phyloP scores from a whole-genome alignment of 495 filamentous ascomycete genomes.

The Ramalina intermedia region DNA sequence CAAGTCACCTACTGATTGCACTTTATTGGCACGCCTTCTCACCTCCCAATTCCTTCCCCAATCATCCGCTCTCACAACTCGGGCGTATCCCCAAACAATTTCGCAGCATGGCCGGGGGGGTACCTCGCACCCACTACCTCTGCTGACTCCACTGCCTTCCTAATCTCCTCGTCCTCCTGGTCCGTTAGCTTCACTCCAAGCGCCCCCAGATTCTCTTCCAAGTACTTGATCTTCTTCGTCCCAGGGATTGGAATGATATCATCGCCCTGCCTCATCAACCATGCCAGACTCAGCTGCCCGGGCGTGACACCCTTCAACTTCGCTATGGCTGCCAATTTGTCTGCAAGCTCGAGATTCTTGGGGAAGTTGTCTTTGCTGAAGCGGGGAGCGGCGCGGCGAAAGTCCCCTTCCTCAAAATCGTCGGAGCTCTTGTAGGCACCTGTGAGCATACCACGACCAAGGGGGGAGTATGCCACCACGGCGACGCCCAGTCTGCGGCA shows the following conservation, averaged over 20 bases:
- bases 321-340: constrained; percentile 26
- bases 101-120: constrained; percentile 11
- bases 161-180: constrained; percentile 34
- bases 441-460: constrained; percentile 33
- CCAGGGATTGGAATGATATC: constrained; percentile 44
- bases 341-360: constrained; percentile 29
- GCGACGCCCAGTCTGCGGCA: constrained; percentile 32
- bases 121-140: constrained; percentile 28
- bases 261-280: constrained; percentile 35
- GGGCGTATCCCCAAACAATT: constrained; percentile 10
- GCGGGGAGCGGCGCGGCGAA: constrained; percentile 27
- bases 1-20: too few species aligned
- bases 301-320: constrained; percentile 29
- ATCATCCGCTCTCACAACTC: neutral
- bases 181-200: constrained; percentile 30
- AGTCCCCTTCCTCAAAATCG: constrained; percentile 21
- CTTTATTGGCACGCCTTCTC: too few species aligned
- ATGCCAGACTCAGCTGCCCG: constrained; percentile 33
- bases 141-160: constrained; percentile 27
- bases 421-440: constrained; percentile 19
- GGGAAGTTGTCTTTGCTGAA: constrained; percentile 35
- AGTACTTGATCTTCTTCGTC: constrained; percentile 34
- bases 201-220: constrained; percentile 42
- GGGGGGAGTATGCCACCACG: constrained; percentile 30
- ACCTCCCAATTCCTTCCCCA: too few species aligned